These are phyloP conservation scores for Volvox reticuliferus DNA, from an alignment of 139 green algal species.

Conservation along the genomic window DNA sequence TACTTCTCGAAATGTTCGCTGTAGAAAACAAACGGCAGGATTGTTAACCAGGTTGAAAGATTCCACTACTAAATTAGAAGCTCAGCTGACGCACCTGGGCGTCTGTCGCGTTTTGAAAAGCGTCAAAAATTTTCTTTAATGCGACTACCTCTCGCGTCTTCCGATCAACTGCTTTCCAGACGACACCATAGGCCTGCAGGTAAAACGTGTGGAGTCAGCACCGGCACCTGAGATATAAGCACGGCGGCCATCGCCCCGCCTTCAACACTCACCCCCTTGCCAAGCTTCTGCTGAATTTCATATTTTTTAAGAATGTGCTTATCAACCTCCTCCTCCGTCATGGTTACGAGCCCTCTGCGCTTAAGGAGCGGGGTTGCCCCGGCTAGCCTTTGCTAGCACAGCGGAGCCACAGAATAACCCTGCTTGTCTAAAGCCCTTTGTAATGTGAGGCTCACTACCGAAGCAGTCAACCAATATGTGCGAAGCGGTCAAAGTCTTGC, in stretches of 20 bases:
- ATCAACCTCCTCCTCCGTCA: slow-evolving; percentile 92
- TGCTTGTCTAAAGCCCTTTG: too few relatives aligned
- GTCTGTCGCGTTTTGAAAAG: slow-evolving; percentile 98
- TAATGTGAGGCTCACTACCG: too few relatives aligned
- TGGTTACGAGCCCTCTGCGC: neutral
- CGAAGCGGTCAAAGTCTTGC: too few relatives aligned
- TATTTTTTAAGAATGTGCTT: slow-evolving; percentile 95
- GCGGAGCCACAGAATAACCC: too few relatives aligned
- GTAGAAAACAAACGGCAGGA: slow-evolving; percentile 3
- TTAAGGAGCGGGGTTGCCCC: too few relatives aligned
- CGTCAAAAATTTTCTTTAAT: slow-evolving; percentile 99
- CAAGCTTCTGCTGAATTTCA: slow-evolving; percentile 93
- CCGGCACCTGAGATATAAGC: neutral
- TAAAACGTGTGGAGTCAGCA: neutral
- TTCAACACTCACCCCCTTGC: slow-evolving; percentile 82
- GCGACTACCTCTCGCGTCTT: slow-evolving; percentile 89
- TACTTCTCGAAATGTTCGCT: slow-evolving; percentile 98
- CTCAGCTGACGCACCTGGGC: slow-evolving; percentile 82
- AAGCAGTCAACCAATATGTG: too few relatives aligned
- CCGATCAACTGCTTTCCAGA: slow-evolving; percentile 96
- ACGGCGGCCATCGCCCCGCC: neutral
- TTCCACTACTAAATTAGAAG: neutral
- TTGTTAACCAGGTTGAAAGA: neutral
- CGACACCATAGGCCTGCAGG: slow-evolving; percentile 96
- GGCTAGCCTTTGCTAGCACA: too few relatives aligned